Conservation (phyloP, 257 asterid species). For the Capsicum rhomboideum region DNA sequence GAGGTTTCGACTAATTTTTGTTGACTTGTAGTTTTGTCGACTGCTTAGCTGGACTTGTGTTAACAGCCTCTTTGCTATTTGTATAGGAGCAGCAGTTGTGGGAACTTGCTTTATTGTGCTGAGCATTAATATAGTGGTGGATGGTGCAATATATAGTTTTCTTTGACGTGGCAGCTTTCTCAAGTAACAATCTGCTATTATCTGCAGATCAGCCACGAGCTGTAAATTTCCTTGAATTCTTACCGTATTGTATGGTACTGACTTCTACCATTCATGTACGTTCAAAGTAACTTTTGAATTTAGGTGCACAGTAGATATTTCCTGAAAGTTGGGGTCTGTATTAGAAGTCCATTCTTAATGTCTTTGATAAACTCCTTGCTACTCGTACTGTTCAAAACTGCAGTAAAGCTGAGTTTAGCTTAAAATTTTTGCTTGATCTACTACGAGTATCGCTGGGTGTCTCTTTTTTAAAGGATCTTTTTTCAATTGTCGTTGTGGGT, state of each 20-base stretch:
- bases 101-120: background rate
- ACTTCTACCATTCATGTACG: background rate
- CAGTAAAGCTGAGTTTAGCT: background rate
- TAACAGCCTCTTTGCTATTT: background rate
- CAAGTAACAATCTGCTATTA: background rate
- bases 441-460: background rate
- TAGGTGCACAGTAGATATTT: background rate
- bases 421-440: background rate
- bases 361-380: background rate
- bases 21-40: no score
- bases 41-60: background rate
- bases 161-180: background rate
- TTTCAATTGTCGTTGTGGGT: background rate
- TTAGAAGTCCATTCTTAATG: conserved; percentile 1
- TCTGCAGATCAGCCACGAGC: background rate
- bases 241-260: background rate
- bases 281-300: background rate
- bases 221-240: background rate
- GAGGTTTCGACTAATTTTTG: background rate
- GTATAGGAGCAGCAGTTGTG: background rate
- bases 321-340: background rate
- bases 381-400: background rate
- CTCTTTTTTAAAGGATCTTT: background rate
- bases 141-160: background rate
- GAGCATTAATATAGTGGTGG: background rate